These are phyloP conservation scores for Diaporthe sp. DNA, from an alignment of 2,329 filamentous ascomycete genomes.

Conservation along the genomic window DNA sequence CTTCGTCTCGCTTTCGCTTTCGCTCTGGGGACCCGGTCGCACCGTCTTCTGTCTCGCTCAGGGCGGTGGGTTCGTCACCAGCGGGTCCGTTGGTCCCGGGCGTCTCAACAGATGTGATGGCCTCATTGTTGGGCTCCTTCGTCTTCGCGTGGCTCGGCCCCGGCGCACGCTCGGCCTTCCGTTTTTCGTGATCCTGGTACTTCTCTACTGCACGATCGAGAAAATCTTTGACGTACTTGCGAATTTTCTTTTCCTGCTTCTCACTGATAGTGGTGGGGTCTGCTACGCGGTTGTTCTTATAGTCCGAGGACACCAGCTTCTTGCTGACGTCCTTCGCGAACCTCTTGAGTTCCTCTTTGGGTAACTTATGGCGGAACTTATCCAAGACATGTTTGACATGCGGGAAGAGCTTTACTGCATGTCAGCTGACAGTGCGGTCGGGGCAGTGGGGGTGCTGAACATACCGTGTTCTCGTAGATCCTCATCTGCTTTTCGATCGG, in stretches of 20 bases:
- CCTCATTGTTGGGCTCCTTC: conserved; percentile 29
- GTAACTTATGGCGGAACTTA: conserved; percentile 87
- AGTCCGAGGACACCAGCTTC: conserved; percentile 91
- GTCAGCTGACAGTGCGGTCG: neutral
- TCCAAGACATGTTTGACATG: conserved; percentile 87
- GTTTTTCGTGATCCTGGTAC: conserved; percentile 74
- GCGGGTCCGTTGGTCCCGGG: conserved; percentile 36
- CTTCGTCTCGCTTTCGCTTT: conserved; percentile 73
- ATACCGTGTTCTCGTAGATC: conserved; percentile 91
- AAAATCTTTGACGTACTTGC: conserved; percentile 84
- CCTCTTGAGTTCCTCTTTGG: conserved; percentile 78
- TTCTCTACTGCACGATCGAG: conserved; percentile 88
- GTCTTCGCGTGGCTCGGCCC: conserved; percentile 42
- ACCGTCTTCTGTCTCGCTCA: conserved; percentile 57
- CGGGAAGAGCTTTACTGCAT: conserved; percentile 73
- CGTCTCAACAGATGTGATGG: conserved; percentile 39
- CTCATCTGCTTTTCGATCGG: conserved; percentile 91
- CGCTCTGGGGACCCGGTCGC: conserved; percentile 61
- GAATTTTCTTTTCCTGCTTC: conserved; percentile 85
- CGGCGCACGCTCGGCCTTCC: conserved; percentile 59
- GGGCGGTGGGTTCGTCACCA: conserved; percentile 49
- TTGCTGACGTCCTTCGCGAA: conserved; percentile 79
- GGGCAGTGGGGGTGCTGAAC: conserved; percentile 45
- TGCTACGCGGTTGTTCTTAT: conserved; percentile 86
- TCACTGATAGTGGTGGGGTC: conserved; percentile 80